Conservation (phyloP, 163 green algal species). For the Scenedesmus sp. region DNA sequence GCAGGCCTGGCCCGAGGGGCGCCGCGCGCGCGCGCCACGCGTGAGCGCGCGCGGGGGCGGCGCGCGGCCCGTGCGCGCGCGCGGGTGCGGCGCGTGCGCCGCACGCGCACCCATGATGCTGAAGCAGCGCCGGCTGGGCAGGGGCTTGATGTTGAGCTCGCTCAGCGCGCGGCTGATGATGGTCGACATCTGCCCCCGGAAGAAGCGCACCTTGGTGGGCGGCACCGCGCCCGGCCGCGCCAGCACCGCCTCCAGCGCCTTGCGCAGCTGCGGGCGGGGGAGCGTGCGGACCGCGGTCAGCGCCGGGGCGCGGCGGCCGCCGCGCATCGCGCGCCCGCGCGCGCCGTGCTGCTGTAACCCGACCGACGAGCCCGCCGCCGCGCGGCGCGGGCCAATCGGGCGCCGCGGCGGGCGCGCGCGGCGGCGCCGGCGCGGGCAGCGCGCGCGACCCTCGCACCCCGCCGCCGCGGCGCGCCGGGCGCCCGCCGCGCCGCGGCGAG, state of each 20-base stretch:
- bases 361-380: too few species aligned
- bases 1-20: slow-evolving; percentile 18
- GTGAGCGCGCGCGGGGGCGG: background rate
- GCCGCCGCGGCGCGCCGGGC: too few species aligned
- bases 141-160: slow-evolving; percentile 88
- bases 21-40: background rate
- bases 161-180: slow-evolving; percentile 94
- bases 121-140: slow-evolving; percentile 93
- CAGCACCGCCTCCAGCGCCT: slow-evolving; percentile 77
- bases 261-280: slow-evolving; percentile 73
- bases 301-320: too few species aligned
- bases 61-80: too few species aligned
- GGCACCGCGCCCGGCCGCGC: slow-evolving; percentile 68
- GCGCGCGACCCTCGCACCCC: too few species aligned
- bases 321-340: too few species aligned
- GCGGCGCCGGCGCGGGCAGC: too few species aligned
- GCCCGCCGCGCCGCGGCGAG: background rate
- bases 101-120: slow-evolving; percentile 80
- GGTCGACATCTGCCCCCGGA: slow-evolving; percentile 95
- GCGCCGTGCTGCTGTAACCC: too few species aligned
- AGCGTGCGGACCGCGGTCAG: background rate
- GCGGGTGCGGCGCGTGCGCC: too few species aligned
- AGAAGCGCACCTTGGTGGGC: slow-evolving; percentile 86
- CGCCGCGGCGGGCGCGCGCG: too few species aligned
- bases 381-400: too few species aligned